phyloP scores from a whole-genome alignment of 129 eudicot genomes.

The Scalesia atractyloides region DNA sequence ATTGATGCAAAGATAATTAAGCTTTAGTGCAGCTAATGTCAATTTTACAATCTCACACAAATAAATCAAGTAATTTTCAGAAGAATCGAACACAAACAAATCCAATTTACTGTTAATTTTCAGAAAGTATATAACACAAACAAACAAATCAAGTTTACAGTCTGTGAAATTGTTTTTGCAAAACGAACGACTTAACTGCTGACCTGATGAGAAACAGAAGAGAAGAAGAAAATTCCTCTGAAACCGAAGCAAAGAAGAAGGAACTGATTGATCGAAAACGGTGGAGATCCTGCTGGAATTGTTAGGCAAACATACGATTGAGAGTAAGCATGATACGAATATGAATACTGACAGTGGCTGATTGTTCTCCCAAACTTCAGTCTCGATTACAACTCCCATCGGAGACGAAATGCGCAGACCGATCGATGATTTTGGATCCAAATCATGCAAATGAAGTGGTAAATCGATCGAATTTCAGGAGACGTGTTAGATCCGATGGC shows the following conservation, averaged over 20 bases:
- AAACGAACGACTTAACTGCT: neutral
- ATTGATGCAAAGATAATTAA: too few species aligned
- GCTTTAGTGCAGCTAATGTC: neutral
- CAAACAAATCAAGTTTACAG: too few species aligned
- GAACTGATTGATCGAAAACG: slow-evolving; percentile 54
- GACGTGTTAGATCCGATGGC: neutral
- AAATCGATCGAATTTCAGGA: too few species aligned
- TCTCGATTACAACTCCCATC: slow-evolving; percentile 81
- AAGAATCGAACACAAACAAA: too few species aligned
- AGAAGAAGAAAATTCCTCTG: slow-evolving; percentile 58
- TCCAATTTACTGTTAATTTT: too few species aligned
- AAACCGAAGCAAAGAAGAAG: slow-evolving; percentile 60
- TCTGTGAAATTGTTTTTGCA: neutral
- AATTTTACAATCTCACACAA: too few species aligned
- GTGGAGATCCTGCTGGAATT: slow-evolving; percentile 38
- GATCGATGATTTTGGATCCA: slow-evolving; percentile 24
- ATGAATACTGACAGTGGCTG: slow-evolving; percentile 49
- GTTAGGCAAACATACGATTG: slow-evolving; percentile 58
- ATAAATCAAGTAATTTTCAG: too few species aligned
- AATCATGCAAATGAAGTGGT: neutral
- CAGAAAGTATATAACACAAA: too few species aligned
- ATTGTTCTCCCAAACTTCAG: slow-evolving; percentile 69
- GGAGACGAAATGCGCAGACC: slow-evolving; percentile 9
- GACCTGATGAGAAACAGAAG: slow-evolving; percentile 73
- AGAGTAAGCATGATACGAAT: slow-evolving; percentile 58